These are phyloP conservation scores for Eurotiales sp. DNA, from an alignment of 2,329 filamentous ascomycete species.

Conservation along the genomic window DNA sequence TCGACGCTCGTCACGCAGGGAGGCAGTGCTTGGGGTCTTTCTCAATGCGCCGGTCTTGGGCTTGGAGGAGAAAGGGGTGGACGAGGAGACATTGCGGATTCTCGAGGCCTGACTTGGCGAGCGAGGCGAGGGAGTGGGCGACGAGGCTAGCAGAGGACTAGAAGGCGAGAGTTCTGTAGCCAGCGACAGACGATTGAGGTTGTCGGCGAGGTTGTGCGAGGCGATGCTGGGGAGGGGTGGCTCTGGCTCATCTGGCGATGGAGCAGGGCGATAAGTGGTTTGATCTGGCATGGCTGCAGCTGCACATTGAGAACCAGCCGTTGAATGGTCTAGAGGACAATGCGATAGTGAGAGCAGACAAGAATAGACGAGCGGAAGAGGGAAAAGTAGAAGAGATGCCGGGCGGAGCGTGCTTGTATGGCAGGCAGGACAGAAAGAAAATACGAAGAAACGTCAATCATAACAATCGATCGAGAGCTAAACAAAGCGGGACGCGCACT, in stretches of 20 bases:
- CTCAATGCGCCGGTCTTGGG: constrained; percentile 19
- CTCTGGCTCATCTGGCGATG: constrained; percentile 5
- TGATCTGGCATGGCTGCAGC: constrained; percentile 13
- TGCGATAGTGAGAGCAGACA: not conserved
- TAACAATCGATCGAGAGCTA: too few relatives aligned
- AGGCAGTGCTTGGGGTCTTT: constrained; percentile 31
- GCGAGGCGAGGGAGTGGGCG: constrained; percentile 20
- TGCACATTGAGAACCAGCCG: not conserved
- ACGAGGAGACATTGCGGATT: constrained; percentile 17
- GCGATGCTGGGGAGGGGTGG: constrained; percentile 17
- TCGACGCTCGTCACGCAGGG: constrained; percentile 35
- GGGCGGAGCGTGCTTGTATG: too few relatives aligned
- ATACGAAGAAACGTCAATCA: too few relatives aligned
- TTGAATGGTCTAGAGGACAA: not conserved
- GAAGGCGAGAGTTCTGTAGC: constrained; percentile 18
- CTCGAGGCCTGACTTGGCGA: constrained; percentile 12
- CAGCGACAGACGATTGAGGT: constrained; percentile 28
- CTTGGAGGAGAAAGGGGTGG: constrained; percentile 12
- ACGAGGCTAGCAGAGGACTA: constrained; percentile 25
- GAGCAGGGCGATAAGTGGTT: not conserved
- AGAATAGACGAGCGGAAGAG: too few relatives aligned
- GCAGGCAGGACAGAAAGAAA: not conserved
- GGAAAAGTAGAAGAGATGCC: too few relatives aligned
- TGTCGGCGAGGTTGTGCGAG: constrained; percentile 18
- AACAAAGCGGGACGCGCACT: constrained; percentile 12